Conservation (phyloP, 2,329 filamentous ascomycete genomes). For the Rasamsonia emersonii region DNA sequence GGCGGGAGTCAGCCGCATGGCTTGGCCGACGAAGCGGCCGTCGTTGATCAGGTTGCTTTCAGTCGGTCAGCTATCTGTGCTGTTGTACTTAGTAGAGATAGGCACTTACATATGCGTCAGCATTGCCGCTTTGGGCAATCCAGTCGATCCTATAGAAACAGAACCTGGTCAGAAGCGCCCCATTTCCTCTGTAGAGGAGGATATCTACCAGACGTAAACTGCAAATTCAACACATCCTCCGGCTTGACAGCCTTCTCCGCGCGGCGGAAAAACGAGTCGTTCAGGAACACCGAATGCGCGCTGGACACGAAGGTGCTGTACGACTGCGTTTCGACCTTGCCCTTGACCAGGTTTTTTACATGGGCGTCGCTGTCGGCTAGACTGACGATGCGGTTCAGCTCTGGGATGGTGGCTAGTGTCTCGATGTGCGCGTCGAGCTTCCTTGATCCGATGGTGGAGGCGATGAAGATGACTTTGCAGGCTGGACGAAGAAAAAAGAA, state of each 20-base stretch:
- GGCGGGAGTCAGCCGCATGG: conserved; percentile 62
- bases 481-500: too few relatives aligned
- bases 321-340: conserved; percentile 6
- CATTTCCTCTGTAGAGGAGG: conserved; percentile 15
- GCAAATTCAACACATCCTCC: conserved; percentile 59
- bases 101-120: conserved; percentile 1
- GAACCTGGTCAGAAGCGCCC: background rate
- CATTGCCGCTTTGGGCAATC: conserved; percentile 59
- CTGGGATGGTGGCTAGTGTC: conserved; percentile 9
- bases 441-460: conserved; percentile 13
- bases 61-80: background rate
- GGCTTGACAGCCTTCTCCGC: conserved; percentile 45
- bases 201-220: conserved; percentile 48
- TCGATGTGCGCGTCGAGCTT: conserved; percentile 14
- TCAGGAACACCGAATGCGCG: conserved; percentile 8
- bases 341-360: background rate
- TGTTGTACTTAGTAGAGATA: background rate
- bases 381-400: conserved; percentile 10
- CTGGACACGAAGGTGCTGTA: conserved; percentile 11
- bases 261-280: conserved; percentile 3
- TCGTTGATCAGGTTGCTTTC: conserved; percentile 55
- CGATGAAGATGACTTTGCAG: conserved; percentile 20
- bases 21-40: conserved; percentile 67
- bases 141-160: conserved; percentile 48
- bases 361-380: conserved; percentile 2